A percentile compares a stretch with the other conserved stretches of the same genome.
Conservation (phyloP, 805 yeast genomes). For the Clavispora vitiphila region DNA sequence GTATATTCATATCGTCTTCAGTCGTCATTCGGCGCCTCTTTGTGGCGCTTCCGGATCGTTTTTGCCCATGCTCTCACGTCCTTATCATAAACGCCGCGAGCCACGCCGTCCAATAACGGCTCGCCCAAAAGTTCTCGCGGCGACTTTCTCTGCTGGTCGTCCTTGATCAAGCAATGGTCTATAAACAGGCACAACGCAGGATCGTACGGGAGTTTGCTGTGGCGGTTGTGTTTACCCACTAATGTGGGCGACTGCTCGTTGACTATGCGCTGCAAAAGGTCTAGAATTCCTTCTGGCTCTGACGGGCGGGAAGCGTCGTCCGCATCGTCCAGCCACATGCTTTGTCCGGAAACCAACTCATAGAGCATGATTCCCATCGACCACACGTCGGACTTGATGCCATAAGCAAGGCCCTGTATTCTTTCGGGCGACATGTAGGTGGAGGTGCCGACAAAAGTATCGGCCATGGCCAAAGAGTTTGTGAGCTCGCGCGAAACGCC, state of each 20-base stretch:
- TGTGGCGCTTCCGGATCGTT: slow-evolving; percentile 28
- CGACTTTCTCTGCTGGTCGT: slow-evolving; percentile 59
- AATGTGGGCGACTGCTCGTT: slow-evolving; percentile 86
- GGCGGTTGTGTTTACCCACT: slow-evolving; percentile 25
- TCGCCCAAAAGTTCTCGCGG: slow-evolving; percentile 61
- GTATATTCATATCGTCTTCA: not conserved
- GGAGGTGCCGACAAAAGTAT: slow-evolving; percentile 96
- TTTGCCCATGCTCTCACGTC: slow-evolving; percentile 40
- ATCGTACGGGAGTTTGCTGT: slow-evolving; percentile 32
- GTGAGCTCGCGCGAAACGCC: slow-evolving; percentile 92
- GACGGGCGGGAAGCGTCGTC: slow-evolving; percentile 18
- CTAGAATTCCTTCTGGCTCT: slow-evolving; percentile 80
- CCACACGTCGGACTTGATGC: slow-evolving; percentile 97
- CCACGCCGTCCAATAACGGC: slow-evolving; percentile 28
- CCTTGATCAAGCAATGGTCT: slow-evolving; percentile 67
- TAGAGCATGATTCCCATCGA: slow-evolving; percentile 86
- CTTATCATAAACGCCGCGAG: slow-evolving; percentile 28
- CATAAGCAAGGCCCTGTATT: slow-evolving; percentile 89
- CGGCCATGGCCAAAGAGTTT: slow-evolving; percentile 81
- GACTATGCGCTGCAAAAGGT: slow-evolving; percentile 85
- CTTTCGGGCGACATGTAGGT: slow-evolving; percentile 97
- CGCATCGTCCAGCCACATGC: slow-evolving; percentile 58
- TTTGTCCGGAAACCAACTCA: slow-evolving; percentile 81
- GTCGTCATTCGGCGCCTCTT: slow-evolving; percentile 16
- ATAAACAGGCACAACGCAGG: slow-evolving; percentile 60